Evolutionary conservation across 2,329 filamentous ascomycete genomes (phyloP).

Genomic region (Diaporthe vaccinii): DNA sequence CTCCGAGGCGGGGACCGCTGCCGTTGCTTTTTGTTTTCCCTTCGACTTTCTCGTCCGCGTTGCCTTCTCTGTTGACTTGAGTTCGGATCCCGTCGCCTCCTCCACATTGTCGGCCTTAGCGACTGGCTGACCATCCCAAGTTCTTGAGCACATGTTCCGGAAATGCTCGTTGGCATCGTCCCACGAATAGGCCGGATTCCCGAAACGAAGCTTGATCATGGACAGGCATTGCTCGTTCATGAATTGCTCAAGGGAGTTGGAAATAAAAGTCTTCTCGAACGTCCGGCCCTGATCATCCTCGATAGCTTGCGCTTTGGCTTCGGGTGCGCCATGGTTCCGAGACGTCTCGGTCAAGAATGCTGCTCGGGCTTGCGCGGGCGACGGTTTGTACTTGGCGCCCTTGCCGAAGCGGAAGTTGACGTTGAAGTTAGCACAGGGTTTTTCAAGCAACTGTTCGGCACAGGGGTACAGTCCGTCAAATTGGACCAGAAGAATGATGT

Average conservation of each 20-base stretch:
- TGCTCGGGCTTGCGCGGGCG: constrained; percentile 54
- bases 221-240: constrained; percentile 75
- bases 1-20: neutral
- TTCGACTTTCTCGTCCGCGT: neutral
- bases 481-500: constrained; percentile 80
- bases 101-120: neutral
- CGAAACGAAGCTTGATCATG: constrained; percentile 71
- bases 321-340: neutral
- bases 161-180: constrained; percentile 69
- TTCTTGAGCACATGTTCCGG: constrained; percentile 37
- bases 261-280: constrained; percentile 76
- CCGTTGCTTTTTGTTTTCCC: neutral
- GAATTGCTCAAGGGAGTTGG: constrained; percentile 76
- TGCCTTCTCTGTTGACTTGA: neutral
- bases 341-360: constrained; percentile 49
- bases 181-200: constrained; percentile 64
- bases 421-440: constrained; percentile 52
- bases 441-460: constrained; percentile 65
- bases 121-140: neutral
- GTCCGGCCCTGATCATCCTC: neutral
- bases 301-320: neutral
- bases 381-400: constrained; percentile 80
- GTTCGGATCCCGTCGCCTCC: constrained; percentile 33
- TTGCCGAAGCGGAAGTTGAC: constrained; percentile 78
- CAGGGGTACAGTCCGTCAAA: constrained; percentile 73